A percentile compares a stretch with the other conserved stretches of the same genome.
Evolutionary conservation across 352 stramenopile species (phyloP).

Genomic region (Phytophthora vignae): DNA sequence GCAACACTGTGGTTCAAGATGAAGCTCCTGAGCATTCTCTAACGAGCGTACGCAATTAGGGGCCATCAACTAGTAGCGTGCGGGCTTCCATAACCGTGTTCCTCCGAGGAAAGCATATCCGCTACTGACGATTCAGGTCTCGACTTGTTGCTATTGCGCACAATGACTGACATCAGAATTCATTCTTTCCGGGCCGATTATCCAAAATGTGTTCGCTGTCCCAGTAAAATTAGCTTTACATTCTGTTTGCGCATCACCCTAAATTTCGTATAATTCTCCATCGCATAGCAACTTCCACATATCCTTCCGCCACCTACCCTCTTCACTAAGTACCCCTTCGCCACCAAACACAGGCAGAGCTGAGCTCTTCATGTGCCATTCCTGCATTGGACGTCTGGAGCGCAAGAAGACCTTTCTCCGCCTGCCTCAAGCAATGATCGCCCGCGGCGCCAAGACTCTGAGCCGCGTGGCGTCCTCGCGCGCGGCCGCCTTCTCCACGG

Average conservation of each 20-base stretch:
- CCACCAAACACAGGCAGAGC: neutral
- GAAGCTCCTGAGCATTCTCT: no score
- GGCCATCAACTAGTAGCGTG: no score
- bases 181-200: no score
- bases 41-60: no score
- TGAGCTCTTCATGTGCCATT: slow-evolving; percentile 19
- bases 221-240: neutral
- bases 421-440: slow-evolving; percentile 13
- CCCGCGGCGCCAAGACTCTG: slow-evolving; percentile 23
- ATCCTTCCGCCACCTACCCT: slow-evolving; percentile 1
- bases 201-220: no score
- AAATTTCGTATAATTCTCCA: neutral
- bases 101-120: no score
- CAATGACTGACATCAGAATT: no score
- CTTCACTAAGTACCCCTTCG: neutral
- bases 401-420: slow-evolving; percentile 10
- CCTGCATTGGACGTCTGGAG: slow-evolving; percentile 11
- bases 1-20: no score
- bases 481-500: slow-evolving; percentile 36
- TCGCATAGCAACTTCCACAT: neutral
- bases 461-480: slow-evolving; percentile 27
- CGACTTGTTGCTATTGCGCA: no score
- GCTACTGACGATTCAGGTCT: no score
- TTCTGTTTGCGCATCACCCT: slow-evolving; percentile 3
- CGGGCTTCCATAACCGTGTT: no score